Evolutionary conservation across 345 rosid genomes (phyloP), one percentile per base, ranked within the genome.

Genomic region (Limnanthes douglasii): DNA sequence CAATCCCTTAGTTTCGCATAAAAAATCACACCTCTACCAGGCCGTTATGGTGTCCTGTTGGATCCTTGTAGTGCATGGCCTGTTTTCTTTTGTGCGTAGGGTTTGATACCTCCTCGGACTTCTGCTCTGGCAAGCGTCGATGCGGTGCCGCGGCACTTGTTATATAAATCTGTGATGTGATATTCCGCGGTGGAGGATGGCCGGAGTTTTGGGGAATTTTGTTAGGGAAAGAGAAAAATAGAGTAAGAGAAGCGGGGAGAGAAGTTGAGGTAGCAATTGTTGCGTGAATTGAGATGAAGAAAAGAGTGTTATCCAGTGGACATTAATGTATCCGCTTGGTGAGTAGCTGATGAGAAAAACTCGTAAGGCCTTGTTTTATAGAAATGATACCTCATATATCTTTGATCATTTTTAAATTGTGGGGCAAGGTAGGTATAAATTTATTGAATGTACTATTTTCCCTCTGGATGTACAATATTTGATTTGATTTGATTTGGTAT

Each of bases 131-230:
- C 78, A 37, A 70, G 70, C 5, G 95, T 86, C 32, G 92, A 84
- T 8, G 98, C 95, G 11, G 94, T 84, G 19, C 95, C 95, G 2
- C 98, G 79, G 21, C 98, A 81, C 56, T 73, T 73, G 77, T 84
- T 83, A 46, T 62, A 92, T 19, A 42, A 48, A 65, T 83, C 98
- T 17, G 84, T 79, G 61, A 83, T 53, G 45, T n/a, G n/a, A n/a
- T n/a, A 83, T 61, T 14, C 55, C 92, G 8, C 98, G 73, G 72
- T 83, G 95, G 13, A 88, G 84, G 4, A 86, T 83, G 37, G 92
- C 79, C 15, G 35, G 32, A 21, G 13, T 24, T 37, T 54, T 45
- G 48, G 7, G 54, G 61, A 34, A 39, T 21, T 37, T 45, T 45
- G 30, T 29, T 30, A 16, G 70, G 52, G 18, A 82, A 52, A 14